phyloP scores from a whole-genome alignment of 2,329 filamentous ascomycete genomes.

The Pestalotiopsis sp. region DNA sequence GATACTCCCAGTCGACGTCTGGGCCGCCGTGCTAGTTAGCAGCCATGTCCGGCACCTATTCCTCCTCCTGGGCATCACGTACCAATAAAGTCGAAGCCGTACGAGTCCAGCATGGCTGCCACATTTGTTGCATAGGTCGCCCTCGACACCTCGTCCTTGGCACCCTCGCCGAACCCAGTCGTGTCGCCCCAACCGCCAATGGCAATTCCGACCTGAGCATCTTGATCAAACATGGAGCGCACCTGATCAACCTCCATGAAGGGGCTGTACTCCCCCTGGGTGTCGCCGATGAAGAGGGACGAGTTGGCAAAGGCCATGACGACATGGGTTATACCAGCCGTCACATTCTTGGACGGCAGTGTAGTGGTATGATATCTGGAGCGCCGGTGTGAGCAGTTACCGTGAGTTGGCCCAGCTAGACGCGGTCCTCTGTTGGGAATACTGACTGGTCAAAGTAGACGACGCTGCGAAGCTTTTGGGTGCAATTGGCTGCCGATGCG shows the following conservation, averaged over 20 bases:
- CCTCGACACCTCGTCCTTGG: constrained; percentile 53
- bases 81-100: constrained; percentile 72
- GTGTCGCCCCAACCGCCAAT: constrained; percentile 78
- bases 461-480: constrained; percentile 14
- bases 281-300: constrained; percentile 28
- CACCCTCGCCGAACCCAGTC: constrained; percentile 62
- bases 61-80: constrained; percentile 13
- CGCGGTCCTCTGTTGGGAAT: no score
- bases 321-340: constrained; percentile 32
- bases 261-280: constrained; percentile 24
- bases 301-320: constrained; percentile 32
- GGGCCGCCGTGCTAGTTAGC: background rate
- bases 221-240: constrained; percentile 49
- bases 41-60: constrained; percentile 29
- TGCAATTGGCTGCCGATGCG: background rate
- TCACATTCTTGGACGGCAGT: constrained; percentile 17
- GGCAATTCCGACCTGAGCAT: constrained; percentile 69
- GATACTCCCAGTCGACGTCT: constrained; percentile 70
- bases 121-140: constrained; percentile 67
- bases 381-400: background rate
- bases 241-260: constrained; percentile 31
- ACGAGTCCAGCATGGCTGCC: constrained; percentile 61
- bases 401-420: background rate
- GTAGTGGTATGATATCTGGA: constrained; percentile 18
- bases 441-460: constrained; percentile 21